Evolutionary conservation across 768 basidiomycete species (phyloP).

Genomic region (Phanerochaete carnosa): DNA sequence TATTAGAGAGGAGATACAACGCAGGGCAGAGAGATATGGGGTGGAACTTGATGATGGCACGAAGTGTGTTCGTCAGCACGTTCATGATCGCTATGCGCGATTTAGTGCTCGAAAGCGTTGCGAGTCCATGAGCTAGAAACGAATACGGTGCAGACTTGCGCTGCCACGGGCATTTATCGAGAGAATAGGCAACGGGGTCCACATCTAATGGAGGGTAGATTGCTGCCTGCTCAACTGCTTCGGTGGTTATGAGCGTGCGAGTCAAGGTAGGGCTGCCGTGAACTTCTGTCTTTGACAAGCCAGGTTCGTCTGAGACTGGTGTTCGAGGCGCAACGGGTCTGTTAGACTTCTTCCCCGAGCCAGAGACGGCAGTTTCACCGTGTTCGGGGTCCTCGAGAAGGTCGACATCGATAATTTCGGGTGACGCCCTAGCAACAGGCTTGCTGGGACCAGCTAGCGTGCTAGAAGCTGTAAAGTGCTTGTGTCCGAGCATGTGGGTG

Average conservation of each 20-base stretch:
- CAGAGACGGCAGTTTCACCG: background rate
- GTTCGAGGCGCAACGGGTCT: background rate
- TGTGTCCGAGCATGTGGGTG: conserved; percentile 16
- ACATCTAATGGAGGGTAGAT: conserved; percentile 35
- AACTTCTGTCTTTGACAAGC: background rate
- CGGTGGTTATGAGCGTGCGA: background rate
- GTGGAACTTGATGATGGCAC: conserved; percentile 62
- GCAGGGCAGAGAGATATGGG: conserved; percentile 70
- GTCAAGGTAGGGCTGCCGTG: background rate
- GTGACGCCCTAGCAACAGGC: background rate
- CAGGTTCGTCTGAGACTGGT: background rate
- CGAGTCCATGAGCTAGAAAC: conserved; percentile 64
- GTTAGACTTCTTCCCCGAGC: background rate
- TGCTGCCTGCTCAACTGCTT: background rate
- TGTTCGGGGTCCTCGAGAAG: conserved; percentile 14
- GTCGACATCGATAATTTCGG: conserved; percentile 33
- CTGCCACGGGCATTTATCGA: conserved; percentile 42
- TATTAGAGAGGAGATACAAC: conserved; percentile 80
- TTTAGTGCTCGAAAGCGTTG: conserved; percentile 58
- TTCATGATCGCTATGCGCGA: conserved; percentile 71
- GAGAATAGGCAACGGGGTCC: conserved; percentile 48
- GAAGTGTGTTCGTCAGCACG: conserved; percentile 70
- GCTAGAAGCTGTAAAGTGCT: conserved; percentile 1
- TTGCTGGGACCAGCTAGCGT: conserved; percentile 2
- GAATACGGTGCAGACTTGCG: conserved; percentile 51